Percentiles rank a stretch among this genome's conserved stretches.
These are phyloP conservation scores for Friedmanniomyces endolithicus DNA, from an alignment of 495 filamentous ascomycete genomes.

Conservation along the genomic window DNA sequence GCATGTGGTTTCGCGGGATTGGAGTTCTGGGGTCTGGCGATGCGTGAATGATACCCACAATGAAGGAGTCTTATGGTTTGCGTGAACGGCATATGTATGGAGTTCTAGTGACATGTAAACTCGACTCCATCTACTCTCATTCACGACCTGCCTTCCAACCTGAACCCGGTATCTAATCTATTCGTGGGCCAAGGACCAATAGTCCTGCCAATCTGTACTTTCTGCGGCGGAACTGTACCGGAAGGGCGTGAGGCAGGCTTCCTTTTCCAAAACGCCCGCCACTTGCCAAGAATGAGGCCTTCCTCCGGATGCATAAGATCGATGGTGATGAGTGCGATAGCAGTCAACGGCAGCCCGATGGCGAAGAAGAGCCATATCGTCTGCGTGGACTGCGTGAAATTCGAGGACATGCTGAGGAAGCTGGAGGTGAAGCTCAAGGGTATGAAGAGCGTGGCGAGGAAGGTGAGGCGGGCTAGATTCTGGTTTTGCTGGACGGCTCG, in stretches of 20 bases:
- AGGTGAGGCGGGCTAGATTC: conserved; percentile 15
- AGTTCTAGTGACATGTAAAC: no score
- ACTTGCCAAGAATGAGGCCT: background rate
- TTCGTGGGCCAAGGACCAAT: background rate
- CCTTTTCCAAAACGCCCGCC: background rate
- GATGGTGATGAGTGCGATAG: conserved; percentile 5
- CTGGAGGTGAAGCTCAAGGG: conserved; percentile 15
- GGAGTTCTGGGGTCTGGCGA: no score
- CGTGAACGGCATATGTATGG: no score
- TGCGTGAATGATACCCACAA: background rate
- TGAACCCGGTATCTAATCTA: background rate
- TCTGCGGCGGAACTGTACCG: background rate
- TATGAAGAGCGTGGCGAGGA: conserved; percentile 15
- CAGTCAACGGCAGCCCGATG: conserved; percentile 13
- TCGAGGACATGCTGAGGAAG: conserved; percentile 18
- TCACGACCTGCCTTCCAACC: background rate
- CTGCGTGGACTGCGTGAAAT: background rate
- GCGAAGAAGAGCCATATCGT: conserved; percentile 16
- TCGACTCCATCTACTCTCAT: background rate
- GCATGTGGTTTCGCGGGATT: background rate
- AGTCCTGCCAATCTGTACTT: background rate
- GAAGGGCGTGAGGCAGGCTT: no score
- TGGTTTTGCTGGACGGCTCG: conserved; percentile 24
- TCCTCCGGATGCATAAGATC: background rate
- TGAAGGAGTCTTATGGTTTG: background rate